Conservation (phyloP, 2,329 filamentous ascomycete species). For the Lojkania enalia region DNA sequence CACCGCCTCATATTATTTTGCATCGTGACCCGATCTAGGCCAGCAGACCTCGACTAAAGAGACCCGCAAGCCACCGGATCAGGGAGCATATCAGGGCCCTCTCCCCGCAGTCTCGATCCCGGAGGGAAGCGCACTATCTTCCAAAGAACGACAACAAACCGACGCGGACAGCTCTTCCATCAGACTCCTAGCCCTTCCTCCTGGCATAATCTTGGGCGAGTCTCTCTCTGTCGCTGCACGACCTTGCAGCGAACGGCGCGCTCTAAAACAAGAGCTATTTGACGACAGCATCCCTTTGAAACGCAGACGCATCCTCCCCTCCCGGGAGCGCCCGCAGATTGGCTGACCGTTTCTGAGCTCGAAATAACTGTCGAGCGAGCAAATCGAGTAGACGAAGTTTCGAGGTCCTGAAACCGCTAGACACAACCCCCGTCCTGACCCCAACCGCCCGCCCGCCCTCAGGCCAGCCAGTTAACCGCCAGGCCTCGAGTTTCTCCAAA, state of each 20-base stretch:
- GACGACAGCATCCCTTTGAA: constrained; percentile 34
- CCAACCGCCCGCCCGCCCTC: constrained; percentile 31
- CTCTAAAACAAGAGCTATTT: constrained; percentile 36
- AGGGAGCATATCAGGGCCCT: constrained; percentile 1
- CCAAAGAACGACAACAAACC: constrained; percentile 2
- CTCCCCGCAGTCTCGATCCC: constrained; percentile 2
- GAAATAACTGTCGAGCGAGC: constrained; percentile 34
- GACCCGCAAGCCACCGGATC: background rate
- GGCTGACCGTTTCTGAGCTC: constrained; percentile 27
- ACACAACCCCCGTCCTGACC: constrained; percentile 35
- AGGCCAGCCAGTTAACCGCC: constrained; percentile 40
- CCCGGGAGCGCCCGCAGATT: constrained; percentile 20
- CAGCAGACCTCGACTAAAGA: background rate
- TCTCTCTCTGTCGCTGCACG: constrained; percentile 9
- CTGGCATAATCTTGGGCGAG: constrained; percentile 7
- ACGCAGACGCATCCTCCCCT: constrained; percentile 20
- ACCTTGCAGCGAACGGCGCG: constrained; percentile 27
- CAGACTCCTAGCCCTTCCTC: constrained; percentile 2
- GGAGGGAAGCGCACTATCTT: background rate
- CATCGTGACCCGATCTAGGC: constrained; percentile 32
- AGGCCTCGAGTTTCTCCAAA: constrained; percentile 28
- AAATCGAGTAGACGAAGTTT: constrained; percentile 23
- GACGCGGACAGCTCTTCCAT: constrained; percentile 1
- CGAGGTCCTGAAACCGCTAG: constrained; percentile 41
- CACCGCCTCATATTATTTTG: constrained; percentile 36